phyloP scores from a whole-genome alignment of 169 alveolate genomes.

The Eimeria tenella region DNA sequence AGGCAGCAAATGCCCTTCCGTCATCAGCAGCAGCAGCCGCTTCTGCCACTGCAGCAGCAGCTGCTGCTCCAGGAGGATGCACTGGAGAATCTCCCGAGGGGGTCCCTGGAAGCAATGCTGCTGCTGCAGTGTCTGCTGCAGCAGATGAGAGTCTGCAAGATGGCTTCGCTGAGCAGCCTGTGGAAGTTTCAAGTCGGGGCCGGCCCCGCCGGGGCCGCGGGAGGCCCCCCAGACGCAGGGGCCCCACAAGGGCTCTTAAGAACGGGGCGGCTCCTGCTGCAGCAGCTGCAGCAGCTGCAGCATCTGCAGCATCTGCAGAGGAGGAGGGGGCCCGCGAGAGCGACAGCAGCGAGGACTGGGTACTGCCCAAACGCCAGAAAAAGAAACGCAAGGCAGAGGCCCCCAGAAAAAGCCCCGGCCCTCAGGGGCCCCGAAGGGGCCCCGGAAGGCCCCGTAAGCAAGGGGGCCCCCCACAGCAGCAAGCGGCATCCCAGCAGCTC shows the following conservation, averaged over 20 bases:
- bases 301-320: neutral
- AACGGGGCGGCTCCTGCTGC: neutral
- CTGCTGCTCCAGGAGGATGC: neutral
- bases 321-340: neutral
- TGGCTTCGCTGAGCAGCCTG: neutral
- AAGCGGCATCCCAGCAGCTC: neutral
- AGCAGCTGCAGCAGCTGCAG: conserved; percentile 25
- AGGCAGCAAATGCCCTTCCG: neutral
- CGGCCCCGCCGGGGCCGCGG: conserved; percentile 19
- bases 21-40: conserved; percentile 41
- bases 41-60: conserved; percentile 24
- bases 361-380: neutral
- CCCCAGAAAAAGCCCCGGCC: conserved; percentile 20
- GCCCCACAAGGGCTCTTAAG: neutral
- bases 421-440: neutral
- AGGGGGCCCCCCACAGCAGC: neutral
- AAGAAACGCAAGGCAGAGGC: conserved; percentile 18
- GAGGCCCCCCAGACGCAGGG: conserved; percentile 28
- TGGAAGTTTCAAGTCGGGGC: neutral
- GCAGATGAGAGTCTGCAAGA: neutral
- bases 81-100: neutral
- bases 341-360: conserved; percentile 57
- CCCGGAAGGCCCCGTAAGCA: neutral
- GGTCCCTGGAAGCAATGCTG: neutral
- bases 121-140: neutral